These are phyloP conservation scores for Avena atlantica DNA, from an alignment of 176 grass and related monocot genomes.

Conservation along the genomic window DNA sequence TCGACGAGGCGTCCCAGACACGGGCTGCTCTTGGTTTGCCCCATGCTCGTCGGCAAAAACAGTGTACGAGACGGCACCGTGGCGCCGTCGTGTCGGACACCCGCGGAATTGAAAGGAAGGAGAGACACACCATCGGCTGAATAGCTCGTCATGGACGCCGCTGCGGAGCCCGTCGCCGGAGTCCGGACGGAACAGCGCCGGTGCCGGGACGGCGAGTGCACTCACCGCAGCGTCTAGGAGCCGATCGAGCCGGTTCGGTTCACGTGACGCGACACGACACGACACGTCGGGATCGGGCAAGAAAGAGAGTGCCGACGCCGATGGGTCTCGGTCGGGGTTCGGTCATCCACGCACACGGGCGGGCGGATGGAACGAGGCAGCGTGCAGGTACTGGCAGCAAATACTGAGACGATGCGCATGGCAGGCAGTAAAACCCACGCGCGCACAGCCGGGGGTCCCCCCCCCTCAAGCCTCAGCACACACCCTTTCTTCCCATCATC, in stretches of 20 bases:
- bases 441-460: background rate
- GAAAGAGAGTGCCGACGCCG: background rate
- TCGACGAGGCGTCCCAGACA: background rate
- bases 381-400: background rate
- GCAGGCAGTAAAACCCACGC: background rate
- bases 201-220: slow-evolving; percentile 7
- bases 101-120: background rate
- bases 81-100: background rate
- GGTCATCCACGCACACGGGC: background rate
- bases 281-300: background rate
- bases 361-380: background rate
- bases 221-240: background rate
- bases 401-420: background rate
- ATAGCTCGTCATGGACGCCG: background rate
- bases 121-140: background rate
- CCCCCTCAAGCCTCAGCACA: too few relatives aligned
- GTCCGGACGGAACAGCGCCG: background rate
- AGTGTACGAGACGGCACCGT: background rate
- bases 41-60: background rate
- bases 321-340: background rate
- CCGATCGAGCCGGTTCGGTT: background rate
- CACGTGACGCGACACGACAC: background rate
- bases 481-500: background rate
- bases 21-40: background rate
- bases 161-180: background rate